Base-by-base conservation (phyloP, 495 filamentous ascomycete genomes). In the Immersiella caudata region DNA sequence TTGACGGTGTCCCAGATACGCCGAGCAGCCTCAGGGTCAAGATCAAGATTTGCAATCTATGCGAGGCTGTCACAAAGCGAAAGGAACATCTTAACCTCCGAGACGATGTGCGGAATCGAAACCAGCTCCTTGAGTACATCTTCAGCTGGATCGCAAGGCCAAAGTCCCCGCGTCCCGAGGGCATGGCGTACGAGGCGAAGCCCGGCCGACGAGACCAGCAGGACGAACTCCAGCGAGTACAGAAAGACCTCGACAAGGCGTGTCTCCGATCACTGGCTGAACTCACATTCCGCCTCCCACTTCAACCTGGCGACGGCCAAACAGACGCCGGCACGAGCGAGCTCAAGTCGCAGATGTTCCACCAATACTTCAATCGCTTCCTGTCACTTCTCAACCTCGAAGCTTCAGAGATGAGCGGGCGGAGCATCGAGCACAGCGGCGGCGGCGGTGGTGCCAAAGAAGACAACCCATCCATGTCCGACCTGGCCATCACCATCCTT, bases 11-110 rank as follows among this genome's bases (percentile, higher is more conserved):
- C 24, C 68, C 77, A 12, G 85, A 87, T 65, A 84, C 82, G 22
- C 71, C 78, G 26, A 82, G 79, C 49, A 84, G 81, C 33, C 67
- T 88, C 14, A 78, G 87, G 60, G 86, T 89, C 29, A 89, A 89
- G 71, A 89, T 89, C 67, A 87, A 87, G 71, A 83, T 89, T 59
- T 90, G 87, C 71, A 86, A 89, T 63, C 73, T 90, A 22, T 88
- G 84, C 67, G 87, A 89, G 65, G 81, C 84, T 6, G 84, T 90
- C 36, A 87, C 85, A 20, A 84, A 81, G 76, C 86, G 88, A 69
- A 89, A 89, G 66, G 87, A 90, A 69, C 83, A 88, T 36, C 77
- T 90, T 33, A 90, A 89, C 64, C 80, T 90, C 27, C 79, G 87
- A 46, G 87, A 90, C 58, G 87, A 89, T 69, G 84, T 90, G 52